Evolutionary conservation across 345 rosid species (phyloP).

Genomic region (Hibiscus tridactylites): DNA sequence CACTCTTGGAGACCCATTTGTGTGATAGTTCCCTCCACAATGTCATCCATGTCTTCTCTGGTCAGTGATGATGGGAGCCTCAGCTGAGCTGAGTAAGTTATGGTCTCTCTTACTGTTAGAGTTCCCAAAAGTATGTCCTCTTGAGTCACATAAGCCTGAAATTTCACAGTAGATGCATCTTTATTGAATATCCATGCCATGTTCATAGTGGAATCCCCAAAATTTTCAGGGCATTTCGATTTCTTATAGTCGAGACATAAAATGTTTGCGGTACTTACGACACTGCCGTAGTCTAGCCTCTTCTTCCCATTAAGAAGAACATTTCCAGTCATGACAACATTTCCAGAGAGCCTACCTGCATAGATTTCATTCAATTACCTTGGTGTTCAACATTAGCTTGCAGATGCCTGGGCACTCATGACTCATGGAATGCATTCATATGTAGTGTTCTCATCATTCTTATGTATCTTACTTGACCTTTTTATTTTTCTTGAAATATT

Average conservation of each 20-base stretch:
- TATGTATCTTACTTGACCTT: not conserved
- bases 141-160: conserved; percentile 81
- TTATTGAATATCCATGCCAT: conserved; percentile 1
- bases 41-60: conserved; percentile 38
- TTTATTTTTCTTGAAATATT: not conserved
- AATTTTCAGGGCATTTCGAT: not conserved
- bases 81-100: conserved; percentile 58
- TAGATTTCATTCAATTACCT: not conserved
- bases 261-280: conserved; percentile 25
- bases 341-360: conserved; percentile 53
- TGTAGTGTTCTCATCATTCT: not conserved
- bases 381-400: not conserved
- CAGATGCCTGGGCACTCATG: not conserved
- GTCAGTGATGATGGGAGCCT: conserved; percentile 53
- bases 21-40: conserved; percentile 49
- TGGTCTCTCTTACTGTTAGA: conserved; percentile 66
- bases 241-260: not conserved
- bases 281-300: conserved; percentile 28
- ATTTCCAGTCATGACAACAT: conserved; percentile 40
- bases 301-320: conserved; percentile 47
- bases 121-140: conserved; percentile 66
- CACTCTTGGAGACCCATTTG: conserved; percentile 82
- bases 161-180: not conserved
- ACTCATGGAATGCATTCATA: not conserved
- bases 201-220: not conserved